A percentile compares a stretch with the other conserved stretches of the same genome.
phyloP scores from a whole-genome alignment of 2,329 filamentous ascomycete genomes.

The Myriosclerotinia scirpicola region DNA sequence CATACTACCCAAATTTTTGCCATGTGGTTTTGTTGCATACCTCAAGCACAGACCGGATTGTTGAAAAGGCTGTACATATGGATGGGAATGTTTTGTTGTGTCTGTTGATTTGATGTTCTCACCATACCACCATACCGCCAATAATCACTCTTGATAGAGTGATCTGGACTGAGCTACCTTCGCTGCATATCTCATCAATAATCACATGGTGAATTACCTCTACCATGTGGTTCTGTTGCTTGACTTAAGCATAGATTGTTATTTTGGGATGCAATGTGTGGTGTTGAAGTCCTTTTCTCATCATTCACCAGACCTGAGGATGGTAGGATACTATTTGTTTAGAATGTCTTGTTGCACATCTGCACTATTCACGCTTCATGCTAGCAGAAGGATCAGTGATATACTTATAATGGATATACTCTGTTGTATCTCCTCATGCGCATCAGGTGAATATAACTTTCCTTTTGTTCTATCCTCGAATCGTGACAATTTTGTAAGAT shows the following conservation, averaged over 20 bases:
- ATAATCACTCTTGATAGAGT: not conserved
- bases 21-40: slow-evolving; percentile 20
- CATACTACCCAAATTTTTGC: slow-evolving; percentile 7
- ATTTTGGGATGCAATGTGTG: not conserved
- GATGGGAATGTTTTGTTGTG: not conserved
- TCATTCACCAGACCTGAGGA: not conserved
- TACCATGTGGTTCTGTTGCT: not conserved
- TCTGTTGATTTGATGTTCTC: no score
- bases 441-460: no score
- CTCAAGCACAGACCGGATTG: slow-evolving; percentile 6
- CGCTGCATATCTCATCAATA: not conserved
- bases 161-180: not conserved
- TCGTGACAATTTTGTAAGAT: no score
- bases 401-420: no score
- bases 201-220: not conserved
- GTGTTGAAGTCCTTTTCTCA: not conserved
- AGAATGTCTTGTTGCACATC: not conserved
- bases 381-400: no score
- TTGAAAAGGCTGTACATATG: not conserved
- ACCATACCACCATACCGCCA: not conserved
- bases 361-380: not conserved
- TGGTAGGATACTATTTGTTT: not conserved
- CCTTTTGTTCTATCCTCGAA: no score
- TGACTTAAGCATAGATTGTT: not conserved
- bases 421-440: no score